These are phyloP conservation scores for Passiflora organensis DNA, from an alignment of 345 rosid genomes.

Conservation along the genomic window DNA sequence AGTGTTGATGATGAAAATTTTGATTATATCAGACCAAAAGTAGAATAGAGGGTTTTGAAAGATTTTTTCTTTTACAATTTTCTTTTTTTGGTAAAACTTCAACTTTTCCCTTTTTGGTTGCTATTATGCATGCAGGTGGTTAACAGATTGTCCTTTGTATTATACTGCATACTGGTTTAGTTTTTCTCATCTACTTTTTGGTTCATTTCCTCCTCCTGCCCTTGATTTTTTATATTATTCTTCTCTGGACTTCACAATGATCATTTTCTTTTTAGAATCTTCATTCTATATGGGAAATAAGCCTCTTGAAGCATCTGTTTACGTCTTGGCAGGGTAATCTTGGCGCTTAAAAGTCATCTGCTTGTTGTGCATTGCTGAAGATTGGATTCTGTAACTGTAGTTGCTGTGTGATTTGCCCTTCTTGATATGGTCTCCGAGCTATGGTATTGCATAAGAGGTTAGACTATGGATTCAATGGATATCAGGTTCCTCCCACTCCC, in stretches of 20 bases:
- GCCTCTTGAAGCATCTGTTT: conserved; percentile 1
- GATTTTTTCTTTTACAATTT: not conserved
- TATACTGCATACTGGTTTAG: too few species aligned
- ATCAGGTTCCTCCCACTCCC: conserved; percentile 78
- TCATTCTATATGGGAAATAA: not conserved
- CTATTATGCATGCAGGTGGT: not conserved
- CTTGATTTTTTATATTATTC: not conserved
- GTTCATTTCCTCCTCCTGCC: not conserved
- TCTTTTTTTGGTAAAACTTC: not conserved
- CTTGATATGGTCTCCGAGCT: conserved; percentile 48
- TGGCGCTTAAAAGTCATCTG: conserved; percentile 5
- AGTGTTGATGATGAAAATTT: too few species aligned
- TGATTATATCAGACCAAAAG: conserved; percentile 3
- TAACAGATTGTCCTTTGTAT: not conserved
- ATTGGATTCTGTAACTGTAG: conserved; percentile 4
- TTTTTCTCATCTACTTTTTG: not conserved
- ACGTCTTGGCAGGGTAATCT: not conserved
- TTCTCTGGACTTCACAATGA: not conserved
- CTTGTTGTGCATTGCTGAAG: not conserved
- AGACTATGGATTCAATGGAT: conserved; percentile 87
- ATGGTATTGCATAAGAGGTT: conserved; percentile 88
- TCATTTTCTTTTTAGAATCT: not conserved
- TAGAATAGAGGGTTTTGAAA: not conserved
- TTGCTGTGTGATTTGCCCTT: conserved; percentile 23
- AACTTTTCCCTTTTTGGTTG: not conserved